A percentile compares a stretch with the other conserved stretches of the same genome.
phyloP scores from a whole-genome alignment of 2,329 filamentous ascomycete genomes.

The Cyphellophora attinorum region DNA sequence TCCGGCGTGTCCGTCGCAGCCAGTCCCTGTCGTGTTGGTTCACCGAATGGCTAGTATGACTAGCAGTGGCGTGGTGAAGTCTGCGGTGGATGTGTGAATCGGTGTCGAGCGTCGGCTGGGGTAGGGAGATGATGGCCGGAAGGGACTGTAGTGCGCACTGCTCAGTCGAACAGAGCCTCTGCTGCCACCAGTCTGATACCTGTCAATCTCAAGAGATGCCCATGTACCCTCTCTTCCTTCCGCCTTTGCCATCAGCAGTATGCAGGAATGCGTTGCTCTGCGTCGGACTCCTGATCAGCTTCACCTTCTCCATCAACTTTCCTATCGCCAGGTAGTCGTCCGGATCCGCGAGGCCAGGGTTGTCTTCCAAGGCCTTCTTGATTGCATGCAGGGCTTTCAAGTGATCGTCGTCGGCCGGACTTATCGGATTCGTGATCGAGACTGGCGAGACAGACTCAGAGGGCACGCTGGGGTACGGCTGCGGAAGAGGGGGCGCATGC shows the following conservation, averaged over 20 bases:
- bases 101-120: too few species aligned
- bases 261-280: slow-evolving; percentile 9
- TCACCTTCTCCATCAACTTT: slow-evolving; percentile 77
- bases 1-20: too few species aligned
- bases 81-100: too few species aligned
- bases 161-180: too few species aligned
- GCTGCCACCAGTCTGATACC: too few species aligned
- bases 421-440: slow-evolving; percentile 46
- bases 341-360: slow-evolving; percentile 64
- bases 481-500: slow-evolving; percentile 26
- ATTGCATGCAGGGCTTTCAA: slow-evolving; percentile 71
- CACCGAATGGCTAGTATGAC: too few species aligned
- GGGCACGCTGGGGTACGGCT: too few species aligned
- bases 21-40: too few species aligned
- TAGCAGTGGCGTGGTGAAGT: too few species aligned
- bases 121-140: too few species aligned
- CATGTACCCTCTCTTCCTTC: background rate
- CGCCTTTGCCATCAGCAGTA: background rate
- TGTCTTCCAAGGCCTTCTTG: slow-evolving; percentile 68
- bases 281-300: slow-evolving; percentile 48
- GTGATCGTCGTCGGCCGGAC: slow-evolving; percentile 73
- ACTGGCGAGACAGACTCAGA: slow-evolving; percentile 38
- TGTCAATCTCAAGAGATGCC: background rate
- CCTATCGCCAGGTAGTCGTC: slow-evolving; percentile 68
- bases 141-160: too few species aligned